A percentile compares a stretch with the other conserved stretches of the same genome.
Evolutionary conservation across 1,284 basidiomycete genomes (phyloP).

Genomic region (Tausonia pullulans): DNA sequence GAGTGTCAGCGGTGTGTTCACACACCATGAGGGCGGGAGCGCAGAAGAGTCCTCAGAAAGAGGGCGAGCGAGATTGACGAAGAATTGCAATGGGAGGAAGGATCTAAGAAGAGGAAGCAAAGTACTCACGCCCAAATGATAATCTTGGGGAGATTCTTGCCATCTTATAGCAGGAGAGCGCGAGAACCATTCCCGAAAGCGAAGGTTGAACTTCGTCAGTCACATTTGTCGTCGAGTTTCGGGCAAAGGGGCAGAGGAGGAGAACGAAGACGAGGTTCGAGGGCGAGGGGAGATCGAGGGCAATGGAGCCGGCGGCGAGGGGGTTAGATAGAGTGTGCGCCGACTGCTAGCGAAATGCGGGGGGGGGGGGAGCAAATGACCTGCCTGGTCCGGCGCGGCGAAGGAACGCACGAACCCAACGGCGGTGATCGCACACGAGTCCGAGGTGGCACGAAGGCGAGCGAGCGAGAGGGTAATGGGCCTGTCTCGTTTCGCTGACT

Average conservation of each 20-base stretch:
- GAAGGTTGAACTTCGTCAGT: neutral
- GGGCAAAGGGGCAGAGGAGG: too few relatives aligned
- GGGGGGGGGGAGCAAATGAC: too few relatives aligned
- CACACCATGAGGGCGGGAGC: neutral
- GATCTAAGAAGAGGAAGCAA: neutral
- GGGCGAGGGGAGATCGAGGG: neutral
- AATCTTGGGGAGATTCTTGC: constrained; percentile 33
- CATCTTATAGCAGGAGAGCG: constrained; percentile 24
- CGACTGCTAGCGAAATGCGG: neutral
- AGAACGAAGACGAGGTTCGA: neutral
- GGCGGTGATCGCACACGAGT: too few relatives aligned
- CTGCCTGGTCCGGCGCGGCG: too few relatives aligned
- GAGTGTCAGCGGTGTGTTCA: neutral
- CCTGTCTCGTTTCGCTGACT: too few relatives aligned
- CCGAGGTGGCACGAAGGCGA: too few relatives aligned
- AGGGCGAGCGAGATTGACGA: neutral
- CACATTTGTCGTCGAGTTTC: too few relatives aligned
- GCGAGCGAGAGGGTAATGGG: too few relatives aligned
- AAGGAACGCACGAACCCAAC: too few relatives aligned
- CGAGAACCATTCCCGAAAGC: neutral
- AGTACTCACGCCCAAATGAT: constrained; percentile 11
- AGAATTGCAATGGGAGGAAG: neutral
- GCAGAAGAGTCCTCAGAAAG: neutral
- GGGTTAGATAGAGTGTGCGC: neutral
- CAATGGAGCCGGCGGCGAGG: neutral